These are phyloP conservation scores for Spizellomyces sp. DNA, from an alignment of 192 early-diverging fungal species.

Conservation along the genomic window DNA sequence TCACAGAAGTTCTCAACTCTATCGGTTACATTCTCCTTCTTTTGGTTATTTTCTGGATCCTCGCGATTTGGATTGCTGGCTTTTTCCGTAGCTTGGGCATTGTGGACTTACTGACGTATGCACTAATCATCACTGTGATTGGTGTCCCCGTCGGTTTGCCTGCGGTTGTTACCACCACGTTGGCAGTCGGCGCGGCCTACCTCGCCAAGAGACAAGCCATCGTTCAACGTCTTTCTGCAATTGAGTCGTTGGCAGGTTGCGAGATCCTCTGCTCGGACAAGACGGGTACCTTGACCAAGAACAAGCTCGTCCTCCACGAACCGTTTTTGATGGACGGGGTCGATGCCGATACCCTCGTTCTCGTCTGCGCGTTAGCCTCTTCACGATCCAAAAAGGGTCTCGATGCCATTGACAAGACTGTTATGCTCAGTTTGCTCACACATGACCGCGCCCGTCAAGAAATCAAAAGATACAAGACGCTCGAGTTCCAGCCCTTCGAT, in stretches of 20 bases:
- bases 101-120: slow-evolving; percentile 50
- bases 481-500: slow-evolving; percentile 17
- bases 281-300: slow-evolving; percentile 89
- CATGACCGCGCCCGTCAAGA: slow-evolving; percentile 16
- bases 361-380: slow-evolving; percentile 69
- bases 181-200: slow-evolving; percentile 85
- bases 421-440: slow-evolving; percentile 17
- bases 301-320: slow-evolving; percentile 60
- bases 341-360: slow-evolving; percentile 58
- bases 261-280: slow-evolving; percentile 94
- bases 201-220: slow-evolving; percentile 92
- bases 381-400: slow-evolving; percentile 72
- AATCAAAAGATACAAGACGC: slow-evolving; percentile 27
- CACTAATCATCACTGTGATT: slow-evolving; percentile 87
- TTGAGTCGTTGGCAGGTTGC: slow-evolving; percentile 93
- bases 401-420: slow-evolving; percentile 74
- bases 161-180: slow-evolving; percentile 82
- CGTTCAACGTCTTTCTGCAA: slow-evolving; percentile 84
- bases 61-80: slow-evolving; percentile 78
- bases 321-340: slow-evolving; percentile 19
- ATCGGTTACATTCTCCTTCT: slow-evolving; percentile 73
- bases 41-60: slow-evolving; percentile 79
- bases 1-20: slow-evolving; percentile 77
- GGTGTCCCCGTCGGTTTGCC: slow-evolving; percentile 94
- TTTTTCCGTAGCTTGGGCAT: slow-evolving; percentile 82